Conservation (phyloP, 331 rosid species). For the Pyrus hybrid region DNA sequence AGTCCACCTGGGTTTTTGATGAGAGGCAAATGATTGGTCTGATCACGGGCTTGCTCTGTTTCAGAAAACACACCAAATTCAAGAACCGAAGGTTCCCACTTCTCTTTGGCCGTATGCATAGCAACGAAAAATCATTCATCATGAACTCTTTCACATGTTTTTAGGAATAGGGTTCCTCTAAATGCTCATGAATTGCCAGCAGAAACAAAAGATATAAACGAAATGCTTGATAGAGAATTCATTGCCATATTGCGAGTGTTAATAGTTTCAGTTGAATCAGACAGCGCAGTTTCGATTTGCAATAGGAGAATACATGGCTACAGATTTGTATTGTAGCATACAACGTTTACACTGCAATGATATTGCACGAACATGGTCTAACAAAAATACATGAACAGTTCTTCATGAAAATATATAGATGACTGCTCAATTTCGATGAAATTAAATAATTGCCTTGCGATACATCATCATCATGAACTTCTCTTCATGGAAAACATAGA, state of each 20-base stretch:
- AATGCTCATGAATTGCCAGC: background rate
- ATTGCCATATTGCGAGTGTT: background rate
- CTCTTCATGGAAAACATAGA: conserved; percentile 22
- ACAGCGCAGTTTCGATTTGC: background rate
- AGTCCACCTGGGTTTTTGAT: conserved; percentile 38
- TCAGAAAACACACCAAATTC: background rate
- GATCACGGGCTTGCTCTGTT: conserved; percentile 14
- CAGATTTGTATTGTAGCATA: background rate
- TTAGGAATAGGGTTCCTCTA: background rate
- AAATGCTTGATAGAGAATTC: background rate
- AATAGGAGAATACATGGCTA: background rate
- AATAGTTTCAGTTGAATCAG: background rate
- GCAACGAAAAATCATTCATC: too few relatives aligned
- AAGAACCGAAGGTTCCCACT: too few relatives aligned
- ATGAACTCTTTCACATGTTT: too few relatives aligned
- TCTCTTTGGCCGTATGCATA: background rate
- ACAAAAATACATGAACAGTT: background rate
- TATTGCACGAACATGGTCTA: background rate
- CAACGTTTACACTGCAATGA: background rate
- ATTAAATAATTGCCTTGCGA: conserved; percentile 15
- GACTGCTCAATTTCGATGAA: background rate
- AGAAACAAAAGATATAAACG: background rate
- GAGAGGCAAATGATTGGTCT: conserved; percentile 30
- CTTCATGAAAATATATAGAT: too few relatives aligned
- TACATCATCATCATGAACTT: conserved; percentile 9